These are phyloP conservation scores for Cutaneotrichosporon sp. DNA, from an alignment of 1,284 basidiomycete species.

Conservation along the genomic window DNA sequence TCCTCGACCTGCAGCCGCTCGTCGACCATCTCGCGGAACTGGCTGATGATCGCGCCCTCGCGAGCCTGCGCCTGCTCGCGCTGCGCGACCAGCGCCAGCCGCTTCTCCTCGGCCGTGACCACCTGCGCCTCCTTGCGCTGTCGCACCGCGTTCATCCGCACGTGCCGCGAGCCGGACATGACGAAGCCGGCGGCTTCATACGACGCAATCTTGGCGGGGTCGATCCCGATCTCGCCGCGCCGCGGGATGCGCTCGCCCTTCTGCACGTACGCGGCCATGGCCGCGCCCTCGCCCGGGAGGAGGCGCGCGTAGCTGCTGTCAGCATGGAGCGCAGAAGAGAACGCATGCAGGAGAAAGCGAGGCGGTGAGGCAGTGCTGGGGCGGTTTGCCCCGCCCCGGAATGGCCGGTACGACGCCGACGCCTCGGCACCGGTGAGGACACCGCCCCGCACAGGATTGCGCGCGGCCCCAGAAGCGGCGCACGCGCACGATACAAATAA, in stretches of 20 bases:
- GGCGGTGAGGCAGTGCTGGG: neutral
- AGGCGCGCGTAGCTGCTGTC: conserved; percentile 67
- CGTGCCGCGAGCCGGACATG: conserved; percentile 93
- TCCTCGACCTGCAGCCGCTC: conserved; percentile 53
- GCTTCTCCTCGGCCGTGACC: conserved; percentile 95
- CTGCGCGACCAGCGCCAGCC: conserved; percentile 88
- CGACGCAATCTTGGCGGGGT: conserved; percentile 78
- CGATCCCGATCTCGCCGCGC: conserved; percentile 95
- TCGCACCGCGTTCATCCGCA: conserved; percentile 94
- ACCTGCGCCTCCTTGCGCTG: conserved; percentile 98
- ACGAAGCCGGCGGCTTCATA: conserved; percentile 94
- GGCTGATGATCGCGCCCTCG: conserved; percentile 65
- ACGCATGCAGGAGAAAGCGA: neutral
- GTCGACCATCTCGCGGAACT: conserved; percentile 75
- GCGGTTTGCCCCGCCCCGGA: neutral
- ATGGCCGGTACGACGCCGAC: too few relatives aligned
- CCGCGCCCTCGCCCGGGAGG: conserved; percentile 89
- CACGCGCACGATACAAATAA: neutral
- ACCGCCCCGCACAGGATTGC: neutral
- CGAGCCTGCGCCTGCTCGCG: conserved; percentile 88
- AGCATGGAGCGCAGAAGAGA: neutral
- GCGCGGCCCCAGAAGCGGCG: too few relatives aligned
- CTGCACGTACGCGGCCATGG: conserved; percentile 93
- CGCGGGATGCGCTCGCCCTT: conserved; percentile 92
- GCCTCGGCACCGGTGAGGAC: neutral